Conservation (phyloP, 345 rosid species). For the Firmiana major region DNA sequence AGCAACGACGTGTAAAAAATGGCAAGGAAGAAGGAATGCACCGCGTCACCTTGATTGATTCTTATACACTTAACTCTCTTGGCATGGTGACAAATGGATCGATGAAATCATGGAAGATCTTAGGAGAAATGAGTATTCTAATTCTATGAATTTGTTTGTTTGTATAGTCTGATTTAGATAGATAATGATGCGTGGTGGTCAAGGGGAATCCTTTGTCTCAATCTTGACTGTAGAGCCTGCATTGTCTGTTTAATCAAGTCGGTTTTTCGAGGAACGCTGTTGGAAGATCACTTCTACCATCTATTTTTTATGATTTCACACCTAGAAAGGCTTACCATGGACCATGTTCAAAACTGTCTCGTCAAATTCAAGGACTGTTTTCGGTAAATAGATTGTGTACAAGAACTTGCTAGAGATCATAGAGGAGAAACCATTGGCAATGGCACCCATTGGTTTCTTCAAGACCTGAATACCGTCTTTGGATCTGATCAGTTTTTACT, state of each 20-base stretch:
- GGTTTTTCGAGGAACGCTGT: neutral
- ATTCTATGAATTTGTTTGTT: neutral
- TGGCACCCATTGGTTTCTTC: neutral
- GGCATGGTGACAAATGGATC: neutral
- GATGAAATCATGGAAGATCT: slow-evolving; percentile 9
- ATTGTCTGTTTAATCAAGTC: neutral
- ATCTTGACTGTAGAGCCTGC: neutral
- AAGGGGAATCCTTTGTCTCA: neutral
- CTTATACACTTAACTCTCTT: neutral
- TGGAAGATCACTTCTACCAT: neutral
- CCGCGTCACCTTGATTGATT: neutral
- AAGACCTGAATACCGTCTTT: no score
- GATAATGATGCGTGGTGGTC: neutral
- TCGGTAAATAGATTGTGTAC: neutral
- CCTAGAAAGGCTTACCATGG: neutral
- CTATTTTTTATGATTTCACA: neutral
- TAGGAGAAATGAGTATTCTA: slow-evolving; percentile 5
- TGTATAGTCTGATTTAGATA: neutral
- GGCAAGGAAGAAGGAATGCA: slow-evolving; percentile 7
- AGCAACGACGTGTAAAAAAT: neutral
- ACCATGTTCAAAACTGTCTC: neutral
- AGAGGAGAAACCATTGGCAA: neutral
- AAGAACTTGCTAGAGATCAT: neutral
- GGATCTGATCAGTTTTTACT: no score
- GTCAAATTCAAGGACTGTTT: neutral